Evolutionary conservation across 163 green algal genomes (phyloP).

Genomic region (Scenedesmus sp.): DNA sequence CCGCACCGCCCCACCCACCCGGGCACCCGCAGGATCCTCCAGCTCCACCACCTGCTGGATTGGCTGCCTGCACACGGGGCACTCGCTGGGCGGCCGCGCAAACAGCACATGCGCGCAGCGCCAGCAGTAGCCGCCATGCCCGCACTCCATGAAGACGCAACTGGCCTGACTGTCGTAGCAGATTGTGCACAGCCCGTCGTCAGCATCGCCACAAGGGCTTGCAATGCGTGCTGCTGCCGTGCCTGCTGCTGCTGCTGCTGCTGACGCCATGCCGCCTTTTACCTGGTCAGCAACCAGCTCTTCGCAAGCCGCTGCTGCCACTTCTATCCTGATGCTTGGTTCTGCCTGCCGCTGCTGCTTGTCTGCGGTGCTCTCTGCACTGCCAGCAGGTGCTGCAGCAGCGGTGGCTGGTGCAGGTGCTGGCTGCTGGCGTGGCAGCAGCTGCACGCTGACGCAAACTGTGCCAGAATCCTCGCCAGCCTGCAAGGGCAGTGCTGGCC

Average conservation of each 20-base stretch:
- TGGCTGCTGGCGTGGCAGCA: conserved; percentile 1
- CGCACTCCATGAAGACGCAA: conserved; percentile 76
- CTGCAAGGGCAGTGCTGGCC: background rate
- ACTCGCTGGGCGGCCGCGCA: conserved; percentile 72
- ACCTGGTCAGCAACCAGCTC: background rate
- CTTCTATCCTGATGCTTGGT: background rate
- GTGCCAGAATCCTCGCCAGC: background rate
- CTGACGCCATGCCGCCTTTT: background rate
- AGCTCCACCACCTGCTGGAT: conserved; percentile 67
- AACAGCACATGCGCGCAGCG: conserved; percentile 71
- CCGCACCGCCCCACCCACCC: conserved; percentile 10
- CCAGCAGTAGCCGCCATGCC: conserved; percentile 75
- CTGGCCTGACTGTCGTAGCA: conserved; percentile 68
- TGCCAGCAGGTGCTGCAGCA: background rate
- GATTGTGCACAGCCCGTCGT: conserved; percentile 69
- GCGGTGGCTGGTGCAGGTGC: background rate
- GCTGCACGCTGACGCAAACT: conserved; percentile 30
- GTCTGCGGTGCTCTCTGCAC: background rate
- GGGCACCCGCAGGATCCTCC: background rate
- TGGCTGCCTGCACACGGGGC: conserved; percentile 66
- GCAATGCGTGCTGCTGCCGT: background rate
- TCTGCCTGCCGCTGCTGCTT: background rate
- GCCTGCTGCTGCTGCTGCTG: background rate
- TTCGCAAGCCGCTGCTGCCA: background rate
- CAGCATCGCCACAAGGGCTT: background rate